phyloP scores from a whole-genome alignment of 345 rosid genomes.

The Isatis tinctoria region DNA sequence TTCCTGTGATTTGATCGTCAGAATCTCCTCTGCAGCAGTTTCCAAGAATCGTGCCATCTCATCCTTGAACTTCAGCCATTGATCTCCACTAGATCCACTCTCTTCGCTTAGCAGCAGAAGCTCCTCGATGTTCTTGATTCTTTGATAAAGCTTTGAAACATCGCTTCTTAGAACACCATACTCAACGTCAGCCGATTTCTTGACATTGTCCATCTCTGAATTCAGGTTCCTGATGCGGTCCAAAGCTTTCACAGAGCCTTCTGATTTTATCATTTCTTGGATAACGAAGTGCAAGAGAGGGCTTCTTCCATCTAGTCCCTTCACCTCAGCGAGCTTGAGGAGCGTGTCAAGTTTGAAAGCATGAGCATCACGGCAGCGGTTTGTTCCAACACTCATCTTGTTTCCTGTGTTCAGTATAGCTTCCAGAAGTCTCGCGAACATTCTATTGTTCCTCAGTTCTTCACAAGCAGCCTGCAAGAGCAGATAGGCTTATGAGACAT shows the following conservation, averaged over 20 bases:
- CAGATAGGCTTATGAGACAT: slow-evolving; percentile 1
- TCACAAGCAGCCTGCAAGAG: slow-evolving; percentile 76
- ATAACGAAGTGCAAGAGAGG: slow-evolving; percentile 88
- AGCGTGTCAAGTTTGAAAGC: slow-evolving; percentile 89
- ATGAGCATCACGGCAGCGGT: slow-evolving; percentile 68
- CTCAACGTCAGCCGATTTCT: slow-evolving; percentile 87
- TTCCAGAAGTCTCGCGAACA: slow-evolving; percentile 75
- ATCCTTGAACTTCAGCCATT: slow-evolving; percentile 50
- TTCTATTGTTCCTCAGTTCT: slow-evolving; percentile 68
- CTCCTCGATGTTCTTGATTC: slow-evolving; percentile 39
- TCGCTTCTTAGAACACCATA: slow-evolving; percentile 62
- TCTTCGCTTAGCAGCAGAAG: slow-evolving; percentile 36
- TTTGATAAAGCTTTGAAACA: slow-evolving; percentile 60
- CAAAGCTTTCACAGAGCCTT: slow-evolving; percentile 54
- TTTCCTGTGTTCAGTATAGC: slow-evolving; percentile 86
- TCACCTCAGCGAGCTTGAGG: slow-evolving; percentile 81
- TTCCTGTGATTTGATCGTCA: slow-evolving; percentile 72
- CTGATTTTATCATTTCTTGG: slow-evolving; percentile 78
- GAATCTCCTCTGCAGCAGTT: slow-evolving; percentile 66
- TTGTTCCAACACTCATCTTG: slow-evolving; percentile 84
- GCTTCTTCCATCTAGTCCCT: slow-evolving; percentile 87
- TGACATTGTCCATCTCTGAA: slow-evolving; percentile 68
- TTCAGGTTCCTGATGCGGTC: slow-evolving; percentile 69
- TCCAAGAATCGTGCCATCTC: slow-evolving; percentile 54
- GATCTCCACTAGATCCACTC: slow-evolving; percentile 33